Evolutionary conservation across 108 stramenopile species (phyloP).

Genomic region (Nitzschia sp.): DNA sequence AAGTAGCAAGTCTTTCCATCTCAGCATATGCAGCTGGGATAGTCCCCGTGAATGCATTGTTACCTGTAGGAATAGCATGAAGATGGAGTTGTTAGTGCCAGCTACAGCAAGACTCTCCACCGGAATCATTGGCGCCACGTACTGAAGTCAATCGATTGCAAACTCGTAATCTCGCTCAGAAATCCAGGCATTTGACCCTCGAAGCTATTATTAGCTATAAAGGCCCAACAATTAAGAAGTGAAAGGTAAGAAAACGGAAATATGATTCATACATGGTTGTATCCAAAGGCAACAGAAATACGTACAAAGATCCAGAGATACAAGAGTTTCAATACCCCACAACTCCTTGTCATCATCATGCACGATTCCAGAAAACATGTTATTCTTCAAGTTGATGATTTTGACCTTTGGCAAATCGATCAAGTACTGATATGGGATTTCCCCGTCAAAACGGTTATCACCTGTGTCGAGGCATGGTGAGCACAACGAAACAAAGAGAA

Average conservation of each 20-base stretch:
- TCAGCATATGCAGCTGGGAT: constrained; percentile 2
- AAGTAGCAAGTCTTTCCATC: neutral
- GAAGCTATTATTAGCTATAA: constrained; percentile 4
- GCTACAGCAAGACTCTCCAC: neutral
- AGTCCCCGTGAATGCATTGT: constrained; percentile 18
- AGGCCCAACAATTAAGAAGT: too few species aligned
- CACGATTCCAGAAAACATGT: constrained; percentile 6
- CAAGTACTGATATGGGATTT: constrained; percentile 6
- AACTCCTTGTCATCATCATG: constrained; percentile 1
- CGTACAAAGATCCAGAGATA: constrained; percentile 6
- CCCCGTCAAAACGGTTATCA: constrained; percentile 8
- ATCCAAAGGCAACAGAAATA: neutral
- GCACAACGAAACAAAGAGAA: neutral
- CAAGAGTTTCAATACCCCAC: constrained; percentile 4
- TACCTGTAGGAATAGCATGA: neutral
- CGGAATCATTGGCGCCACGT: neutral
- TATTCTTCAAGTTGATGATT: constrained; percentile 5
- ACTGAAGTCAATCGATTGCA: constrained; percentile 12
- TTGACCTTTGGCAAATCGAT: constrained; percentile 3
- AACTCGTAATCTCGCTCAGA: neutral
- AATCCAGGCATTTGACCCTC: constrained; percentile 3
- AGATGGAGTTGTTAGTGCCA: neutral
- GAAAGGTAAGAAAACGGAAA: too few species aligned
- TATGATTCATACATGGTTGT: neutral
- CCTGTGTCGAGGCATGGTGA: neutral